Conservation (phyloP, 1,284 basidiomycete genomes). For the Moniliophthora roreri region DNA sequence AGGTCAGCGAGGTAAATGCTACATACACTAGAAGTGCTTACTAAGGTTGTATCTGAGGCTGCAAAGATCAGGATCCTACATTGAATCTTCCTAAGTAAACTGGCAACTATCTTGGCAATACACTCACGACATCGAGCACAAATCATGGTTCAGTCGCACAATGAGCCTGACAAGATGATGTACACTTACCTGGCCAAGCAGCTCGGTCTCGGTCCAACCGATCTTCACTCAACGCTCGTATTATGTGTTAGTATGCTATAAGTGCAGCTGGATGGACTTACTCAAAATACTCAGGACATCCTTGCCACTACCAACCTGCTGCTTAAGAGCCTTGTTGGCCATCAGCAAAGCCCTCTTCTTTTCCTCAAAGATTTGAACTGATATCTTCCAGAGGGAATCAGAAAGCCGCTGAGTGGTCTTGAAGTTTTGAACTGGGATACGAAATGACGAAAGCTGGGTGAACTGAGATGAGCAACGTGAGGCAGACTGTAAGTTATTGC, state of each 20-base stretch:
- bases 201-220: slow-evolving; percentile 31
- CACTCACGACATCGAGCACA: slow-evolving; percentile 17
- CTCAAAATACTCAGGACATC: slow-evolving; percentile 48
- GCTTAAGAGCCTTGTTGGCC: slow-evolving; percentile 31
- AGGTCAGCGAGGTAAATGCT: neutral
- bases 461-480: slow-evolving; percentile 30
- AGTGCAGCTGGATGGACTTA: slow-evolving; percentile 21
- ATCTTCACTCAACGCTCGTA: slow-evolving; percentile 27
- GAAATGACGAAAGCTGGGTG: slow-evolving; percentile 34
- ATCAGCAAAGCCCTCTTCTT: slow-evolving; percentile 37
- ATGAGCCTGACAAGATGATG: neutral
- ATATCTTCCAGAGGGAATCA: slow-evolving; percentile 36
- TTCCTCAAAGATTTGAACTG: slow-evolving; percentile 34
- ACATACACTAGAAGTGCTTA: neutral
- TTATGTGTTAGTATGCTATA: neutral
- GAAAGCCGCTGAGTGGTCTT: slow-evolving; percentile 34
- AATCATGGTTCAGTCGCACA: neutral
- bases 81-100: neutral
- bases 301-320: slow-evolving; percentile 36
- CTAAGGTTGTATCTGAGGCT: slow-evolving; percentile 29
- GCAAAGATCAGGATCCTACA: slow-evolving; percentile 27
- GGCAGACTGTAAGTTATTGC: slow-evolving; percentile 29
- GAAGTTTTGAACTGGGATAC: slow-evolving; percentile 34
- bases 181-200: slow-evolving; percentile 23
- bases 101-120: neutral